Evolutionary conservation across 2,329 filamentous ascomycete genomes (phyloP).

Genomic region (Ophiostoma ips): DNA sequence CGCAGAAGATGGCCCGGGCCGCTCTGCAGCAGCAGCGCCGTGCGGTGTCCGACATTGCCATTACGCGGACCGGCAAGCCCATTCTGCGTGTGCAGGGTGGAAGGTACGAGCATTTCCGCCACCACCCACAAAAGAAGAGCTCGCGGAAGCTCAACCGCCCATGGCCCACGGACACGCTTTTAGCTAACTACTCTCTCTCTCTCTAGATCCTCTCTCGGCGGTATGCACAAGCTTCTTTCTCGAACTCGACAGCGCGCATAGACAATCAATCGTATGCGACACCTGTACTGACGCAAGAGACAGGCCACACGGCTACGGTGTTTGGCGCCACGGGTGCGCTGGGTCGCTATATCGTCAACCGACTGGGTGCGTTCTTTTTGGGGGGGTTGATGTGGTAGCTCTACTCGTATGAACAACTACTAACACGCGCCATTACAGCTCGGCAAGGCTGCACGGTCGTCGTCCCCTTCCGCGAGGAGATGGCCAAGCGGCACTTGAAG

Average conservation of each 20-base stretch:
- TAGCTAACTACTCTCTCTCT: slow-evolving; percentile 5
- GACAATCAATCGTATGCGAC: background rate
- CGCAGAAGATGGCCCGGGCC: slow-evolving; percentile 32
- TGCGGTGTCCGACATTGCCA: slow-evolving; percentile 67
- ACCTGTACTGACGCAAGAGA: slow-evolving; percentile 4
- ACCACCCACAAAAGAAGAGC: background rate
- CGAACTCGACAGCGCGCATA: background rate
- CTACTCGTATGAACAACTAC: too few relatives aligned
- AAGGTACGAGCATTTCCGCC: slow-evolving; percentile 56
- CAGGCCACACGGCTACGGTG: slow-evolving; percentile 90
- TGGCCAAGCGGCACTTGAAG: slow-evolving; percentile 94
- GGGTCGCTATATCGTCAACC: slow-evolving; percentile 94
- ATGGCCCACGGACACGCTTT: too few relatives aligned
- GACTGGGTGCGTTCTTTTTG: slow-evolving; percentile 46
- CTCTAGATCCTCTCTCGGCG: slow-evolving; percentile 67
- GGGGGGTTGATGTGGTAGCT: background rate
- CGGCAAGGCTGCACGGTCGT: slow-evolving; percentile 90
- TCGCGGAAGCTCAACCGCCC: background rate
- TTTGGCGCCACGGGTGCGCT: slow-evolving; percentile 95
- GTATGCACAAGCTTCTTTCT: slow-evolving; percentile 32
- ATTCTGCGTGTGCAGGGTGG: slow-evolving; percentile 81
- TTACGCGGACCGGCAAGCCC: slow-evolving; percentile 92
- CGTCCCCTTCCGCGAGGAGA: slow-evolving; percentile 89
- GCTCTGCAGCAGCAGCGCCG: slow-evolving; percentile 37
- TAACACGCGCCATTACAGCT: slow-evolving; percentile 40